A percentile compares a stretch with the other conserved stretches of the same genome.
These are phyloP conservation scores for Solanum dulcamara DNA, from an alignment of 257 asterid genomes.

Conservation along the genomic window DNA sequence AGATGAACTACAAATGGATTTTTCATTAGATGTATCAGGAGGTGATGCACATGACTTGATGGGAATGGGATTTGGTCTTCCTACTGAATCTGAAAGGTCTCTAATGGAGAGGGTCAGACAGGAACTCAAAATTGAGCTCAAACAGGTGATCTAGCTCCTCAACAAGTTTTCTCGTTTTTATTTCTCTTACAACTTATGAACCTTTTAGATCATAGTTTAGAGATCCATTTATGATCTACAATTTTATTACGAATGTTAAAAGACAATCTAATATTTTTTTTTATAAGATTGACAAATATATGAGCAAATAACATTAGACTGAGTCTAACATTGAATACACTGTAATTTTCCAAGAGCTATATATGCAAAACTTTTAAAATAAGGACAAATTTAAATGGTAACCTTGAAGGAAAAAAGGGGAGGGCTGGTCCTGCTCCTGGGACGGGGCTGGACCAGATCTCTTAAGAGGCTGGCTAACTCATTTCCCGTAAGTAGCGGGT, in stretches of 20 bases:
- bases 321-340: no score
- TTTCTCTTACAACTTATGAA: not conserved
- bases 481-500: not conserved
- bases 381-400: no score
- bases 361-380: no score
- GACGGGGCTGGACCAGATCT: no score
- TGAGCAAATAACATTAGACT: no score
- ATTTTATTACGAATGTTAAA: not conserved
- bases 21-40: conserved; percentile 63
- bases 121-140: conserved; percentile 82
- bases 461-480: no score
- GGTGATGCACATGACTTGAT: conserved; percentile 59
- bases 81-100: conserved; percentile 89
- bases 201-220: not conserved
- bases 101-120: conserved; percentile 96
- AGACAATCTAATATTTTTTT: not conserved
- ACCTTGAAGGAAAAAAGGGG: no score
- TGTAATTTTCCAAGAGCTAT: no score
- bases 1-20: conserved; percentile 69
- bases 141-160: conserved; percentile 55
- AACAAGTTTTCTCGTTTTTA: not conserved
- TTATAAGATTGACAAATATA: no score
- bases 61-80: conserved; percentile 97
- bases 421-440: no score
- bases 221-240: not conserved